Evolutionary conservation across 129 eudicot species (phyloP), one percentile per base, ranked within the genome.

Genomic region (Flaveria robusta): DNA sequence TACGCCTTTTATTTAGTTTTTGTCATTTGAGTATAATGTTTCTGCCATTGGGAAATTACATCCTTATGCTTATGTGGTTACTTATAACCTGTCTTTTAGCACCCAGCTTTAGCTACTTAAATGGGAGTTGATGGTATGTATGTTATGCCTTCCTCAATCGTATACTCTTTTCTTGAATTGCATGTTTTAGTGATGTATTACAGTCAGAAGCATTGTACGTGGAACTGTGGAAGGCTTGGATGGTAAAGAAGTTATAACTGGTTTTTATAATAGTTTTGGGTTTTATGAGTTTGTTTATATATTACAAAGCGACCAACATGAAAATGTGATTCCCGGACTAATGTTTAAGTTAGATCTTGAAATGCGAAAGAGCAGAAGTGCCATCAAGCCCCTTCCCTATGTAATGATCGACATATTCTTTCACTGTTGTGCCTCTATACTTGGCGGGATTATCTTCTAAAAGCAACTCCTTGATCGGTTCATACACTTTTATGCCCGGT

Each of bases 401-500:
- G 13, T 9, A 56, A 58, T 65, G 12, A 5, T 39, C 58, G 5
- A 23, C 7, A 15, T 64, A 80, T 3, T 83, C 92, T 39, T 80
- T 72, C 13, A 77, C 76, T 0, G 86, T 85, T 8, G 81, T 77
- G 45, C 60, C 81, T 42, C 86, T 80, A 46, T 90, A 90, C 70
- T 79, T 82, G 14, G 88, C 80, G 0, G 85, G 90, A 75, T 86
- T 77, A 3, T 85, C 86, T 56, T 84, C 83, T 1, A 91, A 83
- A 20, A 86, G 9, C 52, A 85, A 62, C 82, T 90, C 93, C 34
- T 80, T 68, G 12, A 90, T 90, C 0, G 92, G 96, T 27, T 76
- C 89, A 72, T 69, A 84, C 16, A 70, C 14, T 59, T 75, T 85
- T 2, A 68, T 14, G 0, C 82, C 37, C 27, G 68, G 66, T 34